Evolutionary conservation across 176 grass and related monocot genomes (phyloP).

Genomic region (Lolium multiflorum): DNA sequence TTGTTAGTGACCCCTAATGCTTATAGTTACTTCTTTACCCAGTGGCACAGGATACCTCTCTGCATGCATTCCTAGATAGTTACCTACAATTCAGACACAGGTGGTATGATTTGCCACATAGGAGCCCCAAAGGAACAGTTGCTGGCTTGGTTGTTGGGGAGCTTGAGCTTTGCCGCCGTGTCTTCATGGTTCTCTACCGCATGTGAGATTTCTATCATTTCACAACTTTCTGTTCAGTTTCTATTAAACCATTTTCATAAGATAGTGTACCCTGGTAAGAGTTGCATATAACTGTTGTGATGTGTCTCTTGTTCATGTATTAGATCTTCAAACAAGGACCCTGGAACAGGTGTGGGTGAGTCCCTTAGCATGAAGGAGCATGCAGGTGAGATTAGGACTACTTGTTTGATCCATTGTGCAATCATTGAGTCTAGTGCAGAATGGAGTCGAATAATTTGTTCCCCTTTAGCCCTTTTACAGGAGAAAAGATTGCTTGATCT

Average conservation of each 20-base stretch:
- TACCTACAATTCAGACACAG: conserved; percentile 92
- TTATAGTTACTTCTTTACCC: conserved; percentile 36
- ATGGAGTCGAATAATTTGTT: conserved; percentile 31
- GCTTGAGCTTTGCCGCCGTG: conserved; percentile 83
- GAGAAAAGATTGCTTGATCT: conserved; percentile 91
- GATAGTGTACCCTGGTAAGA: conserved; percentile 19
- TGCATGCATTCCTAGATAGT: conserved; percentile 93
- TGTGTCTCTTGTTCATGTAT: conserved; percentile 38
- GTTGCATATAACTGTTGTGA: conserved; percentile 21
- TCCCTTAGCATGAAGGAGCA: conserved; percentile 93
- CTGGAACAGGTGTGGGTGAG: conserved; percentile 63
- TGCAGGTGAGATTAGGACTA: conserved; percentile 53
- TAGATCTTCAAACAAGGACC: conserved; percentile 98
- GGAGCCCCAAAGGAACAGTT: conserved; percentile 60
- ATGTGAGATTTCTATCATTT: conserved; percentile 68
- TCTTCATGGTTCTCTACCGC: conserved; percentile 95
- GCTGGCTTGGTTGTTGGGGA: conserved; percentile 89
- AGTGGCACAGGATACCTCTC: conserved; percentile 78
- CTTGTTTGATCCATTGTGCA: conserved; percentile 8
- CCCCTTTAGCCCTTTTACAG: conserved; percentile 80
- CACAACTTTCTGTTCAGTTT: not conserved
- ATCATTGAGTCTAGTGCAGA: conserved; percentile 45
- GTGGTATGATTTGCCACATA: conserved; percentile 94
- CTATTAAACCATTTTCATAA: conserved; percentile 23
- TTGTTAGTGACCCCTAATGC: conserved; percentile 28